Evolutionary conservation across 768 basidiomycete genomes (phyloP), one percentile per base, ranked within the genome.

Genomic region (Leccinum broughii): DNA sequence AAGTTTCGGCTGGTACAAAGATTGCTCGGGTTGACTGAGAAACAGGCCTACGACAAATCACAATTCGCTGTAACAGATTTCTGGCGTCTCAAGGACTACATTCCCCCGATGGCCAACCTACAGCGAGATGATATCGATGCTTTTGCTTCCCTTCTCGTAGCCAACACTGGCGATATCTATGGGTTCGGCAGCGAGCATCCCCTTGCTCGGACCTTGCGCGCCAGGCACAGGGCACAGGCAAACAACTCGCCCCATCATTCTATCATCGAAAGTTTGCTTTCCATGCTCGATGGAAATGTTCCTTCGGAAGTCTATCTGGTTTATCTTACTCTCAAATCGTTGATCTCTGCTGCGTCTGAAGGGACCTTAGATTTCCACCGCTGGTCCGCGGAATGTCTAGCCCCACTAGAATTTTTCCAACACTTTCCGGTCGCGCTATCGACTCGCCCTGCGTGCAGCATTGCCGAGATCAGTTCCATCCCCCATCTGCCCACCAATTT

Each of bases 41-140:
- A 71, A 14, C 69, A 73, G 4, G 68, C 75, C 10, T 79, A 82
- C 51, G 71, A 76, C 14, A 72, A 75, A 56, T 70, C 72, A 7
- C 77, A 78, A 30, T 91, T 90, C 57, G 76, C 83, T 0, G 75
- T 76, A 55, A 77, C 77, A 9, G 86, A 89, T 63, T 94, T 95
- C 71, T 97, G 94, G 94, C 82, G 85, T 41, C 75, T 96, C 68
- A 93, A 93, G 69, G 85, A 86, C 24, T 88, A 83, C 67, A 88
- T 95, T 48, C 91, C 91, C 6, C 56, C 79, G 2, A 62, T 66
- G 6, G 73, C 77, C 1, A 75, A 80, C 30, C 75, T 93, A n/a
- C 83, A 84, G 52, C 81, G 81, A 39, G 85, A 85, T 35, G 91
- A 93, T 67, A 77, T 89, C 17, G 78, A 86, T 54, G 89, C 89